phyloP scores from a whole-genome alignment of 2,329 filamentous ascomycete species.

The Truncatella angustata region DNA sequence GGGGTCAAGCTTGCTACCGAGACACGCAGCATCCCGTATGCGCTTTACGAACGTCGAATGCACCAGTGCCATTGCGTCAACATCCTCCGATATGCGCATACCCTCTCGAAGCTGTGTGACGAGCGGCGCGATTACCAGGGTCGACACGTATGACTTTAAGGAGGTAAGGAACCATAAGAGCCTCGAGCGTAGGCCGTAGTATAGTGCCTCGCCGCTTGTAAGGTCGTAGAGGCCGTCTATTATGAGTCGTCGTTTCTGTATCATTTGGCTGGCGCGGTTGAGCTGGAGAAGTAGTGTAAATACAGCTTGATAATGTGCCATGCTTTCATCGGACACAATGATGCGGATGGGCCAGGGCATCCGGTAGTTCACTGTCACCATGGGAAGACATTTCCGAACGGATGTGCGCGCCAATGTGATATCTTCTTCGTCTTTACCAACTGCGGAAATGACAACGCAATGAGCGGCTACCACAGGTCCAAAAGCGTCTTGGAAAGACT shows the following conservation, averaged over 20 bases:
- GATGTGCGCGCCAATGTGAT: constrained; percentile 51
- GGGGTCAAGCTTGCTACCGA: constrained; percentile 65
- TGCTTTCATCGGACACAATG: constrained; percentile 65
- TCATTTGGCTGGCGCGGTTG: constrained; percentile 64
- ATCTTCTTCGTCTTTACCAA: constrained; percentile 37
- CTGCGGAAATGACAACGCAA: constrained; percentile 59
- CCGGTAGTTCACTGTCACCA: constrained; percentile 65
- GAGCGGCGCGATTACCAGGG: constrained; percentile 65
- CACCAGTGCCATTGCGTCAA: constrained; percentile 76
- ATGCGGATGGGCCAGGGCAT: constrained; percentile 69
- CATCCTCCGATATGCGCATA: constrained; percentile 63
- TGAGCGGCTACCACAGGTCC: constrained; percentile 55
- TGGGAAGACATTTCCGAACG: constrained; percentile 59
- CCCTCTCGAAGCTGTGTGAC: constrained; percentile 53
- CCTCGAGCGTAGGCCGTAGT: constrained; percentile 63
- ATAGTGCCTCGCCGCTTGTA: constrained; percentile 45
- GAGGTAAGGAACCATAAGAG: constrained; percentile 77
- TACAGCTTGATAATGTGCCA: constrained; percentile 67
- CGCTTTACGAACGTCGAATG: constrained; percentile 64
- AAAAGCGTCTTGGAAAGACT: constrained; percentile 73
- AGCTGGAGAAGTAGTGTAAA: constrained; percentile 78
- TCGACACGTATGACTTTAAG: constrained; percentile 73
- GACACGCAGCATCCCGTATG: constrained; percentile 66
- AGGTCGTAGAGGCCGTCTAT: constrained; percentile 36
- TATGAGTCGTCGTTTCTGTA: constrained; percentile 55